Evolutionary conservation across 129 eudicot genomes (phyloP), one percentile per base, ranked within the genome.

Genomic region (Artemisia tridentata): DNA sequence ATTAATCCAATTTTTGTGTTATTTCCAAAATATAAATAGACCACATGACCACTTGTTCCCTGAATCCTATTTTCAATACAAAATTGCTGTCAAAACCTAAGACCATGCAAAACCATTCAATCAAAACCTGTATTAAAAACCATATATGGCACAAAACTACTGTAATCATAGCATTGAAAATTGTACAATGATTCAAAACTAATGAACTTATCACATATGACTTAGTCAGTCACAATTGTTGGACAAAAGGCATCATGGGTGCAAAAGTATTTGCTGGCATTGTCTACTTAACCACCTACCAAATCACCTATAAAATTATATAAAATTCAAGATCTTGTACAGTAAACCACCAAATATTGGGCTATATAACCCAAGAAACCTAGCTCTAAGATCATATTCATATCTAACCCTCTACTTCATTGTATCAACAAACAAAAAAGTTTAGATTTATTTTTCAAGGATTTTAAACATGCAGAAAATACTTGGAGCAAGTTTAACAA

Each of bases 241-340:
- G 58, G 81, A 78, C 81, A 78, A 71, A 71, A 17, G 38, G 81
- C 71, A 78, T 71, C 75, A 69, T 76, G 71, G 75, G 46, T 68
- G 60, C 65, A 68, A 70, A 63, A 38, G 51, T 2, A 71, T 71
- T 77, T 63, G 81, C 81, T 77, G 81, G 81, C 81, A 77, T 70
- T 63, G 81, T 54, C 65, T n/a, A 71, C 77, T 64, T 45, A 63
- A 63, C 72, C 67, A 77, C 81, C 59, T 27, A 70, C 63, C 76
- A 77, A 43, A 25, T 54, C 76, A 62, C 60, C 72, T 52, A 77
- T 63, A 23, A 69, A 20, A 62, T 14, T 3, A 62, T 41, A 62
- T 9, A 63, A 77, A 53, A 43, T 64, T 71, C 53, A 62, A 70
- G 72, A 77, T 77, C 67, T 52, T 69, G 47, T 52, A 75, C 79